Percentiles rank a stretch among this genome's conserved stretches.
Evolutionary conservation across 345 rosid species (phyloP).

Genomic region (Tarenaya hassleriana): DNA sequence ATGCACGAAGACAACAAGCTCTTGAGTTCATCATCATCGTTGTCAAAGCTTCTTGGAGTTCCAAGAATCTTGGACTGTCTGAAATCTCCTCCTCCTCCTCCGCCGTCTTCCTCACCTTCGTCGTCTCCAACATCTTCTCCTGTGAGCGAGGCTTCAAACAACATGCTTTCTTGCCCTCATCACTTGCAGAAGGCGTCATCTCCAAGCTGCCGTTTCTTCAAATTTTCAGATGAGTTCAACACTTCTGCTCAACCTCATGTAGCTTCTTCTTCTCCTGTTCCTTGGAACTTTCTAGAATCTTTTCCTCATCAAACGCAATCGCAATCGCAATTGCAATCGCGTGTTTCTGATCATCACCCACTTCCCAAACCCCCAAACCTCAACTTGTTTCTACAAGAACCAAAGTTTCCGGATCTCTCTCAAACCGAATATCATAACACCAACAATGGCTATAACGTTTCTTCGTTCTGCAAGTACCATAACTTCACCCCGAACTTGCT

Average conservation of each 20-base stretch:
- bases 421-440: conserved; percentile 4
- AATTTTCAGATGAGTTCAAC: conserved; percentile 16
- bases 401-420: conserved; percentile 30
- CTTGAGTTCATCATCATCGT: conserved; percentile 27
- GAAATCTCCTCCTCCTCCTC: conserved; percentile 27
- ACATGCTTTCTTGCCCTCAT: not conserved
- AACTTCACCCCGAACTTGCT: conserved; percentile 22
- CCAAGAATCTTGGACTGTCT: conserved; percentile 38
- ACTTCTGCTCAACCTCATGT: conserved; percentile 18
- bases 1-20: conserved; percentile 32
- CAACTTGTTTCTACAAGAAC: conserved; percentile 52
- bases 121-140: conserved; percentile 1
- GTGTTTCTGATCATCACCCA: conserved; percentile 22
- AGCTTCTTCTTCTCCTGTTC: conserved; percentile 17
- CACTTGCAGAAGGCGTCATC: conserved; percentile 3
- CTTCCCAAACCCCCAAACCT: conserved; percentile 46
- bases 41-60: conserved; percentile 26
- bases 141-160: too few species aligned
- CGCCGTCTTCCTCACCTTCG: conserved; percentile 21
- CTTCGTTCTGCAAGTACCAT: conserved; percentile 15
- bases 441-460: not conserved
- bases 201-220: conserved; percentile 19
- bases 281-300: conserved; percentile 28
- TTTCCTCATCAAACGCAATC: not conserved
- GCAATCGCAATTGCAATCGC: conserved; percentile 16